Base-by-base conservation (phyloP, 2,329 filamentous ascomycete genomes). In the Sarocladium brachiariae region DNA sequence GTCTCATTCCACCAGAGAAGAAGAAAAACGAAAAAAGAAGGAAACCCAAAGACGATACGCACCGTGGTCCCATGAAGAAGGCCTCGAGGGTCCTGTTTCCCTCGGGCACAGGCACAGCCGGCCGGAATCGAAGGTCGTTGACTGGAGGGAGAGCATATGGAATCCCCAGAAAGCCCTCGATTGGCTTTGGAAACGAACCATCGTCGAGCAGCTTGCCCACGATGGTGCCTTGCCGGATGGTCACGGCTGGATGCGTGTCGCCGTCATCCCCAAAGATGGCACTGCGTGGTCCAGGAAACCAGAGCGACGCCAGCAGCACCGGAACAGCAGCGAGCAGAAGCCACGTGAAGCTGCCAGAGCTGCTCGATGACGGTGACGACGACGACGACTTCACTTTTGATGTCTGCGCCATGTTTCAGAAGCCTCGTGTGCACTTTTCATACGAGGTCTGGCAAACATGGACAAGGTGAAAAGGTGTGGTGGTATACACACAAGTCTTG, bases 71-170 rank as follows among this genome's bases (percentile, higher is more conserved):
- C n/a, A 59, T 37, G 13, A 51, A 52, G n/a, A 56, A 65, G 0
- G 63, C 60, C 23, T 63, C 55, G 1, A 55, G 31, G 1, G 56
- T 58, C 18, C 55, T 57, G 34, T 66, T 61, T 8, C 61, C 58
- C 7, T 50, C 46, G 11, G 57, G 55, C 2, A 69, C 56, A 14
- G 58, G 52, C 35, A 59, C 62, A 2, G 70, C 61, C n/a, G 59
- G 66, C 4, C 56, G 62, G 51, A 76, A 77, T 14, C 74, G 62
- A 2, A 64, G 62, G 7, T 73, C 59, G 2, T 68, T 71, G 18
- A 63, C 59, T 2, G 74, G 72, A n/a, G 71, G 67, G 8, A 70
- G 55, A 0, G 70, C 72, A 57, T 76, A 76, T 0, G 71, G 72
- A 35, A 77, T 69, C 1, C 73, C 72, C 39, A 74, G 64, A 53